Conservation (phyloP, 192 early-diverging fungal genomes). For the Martensiomyces pterosporus region DNA sequence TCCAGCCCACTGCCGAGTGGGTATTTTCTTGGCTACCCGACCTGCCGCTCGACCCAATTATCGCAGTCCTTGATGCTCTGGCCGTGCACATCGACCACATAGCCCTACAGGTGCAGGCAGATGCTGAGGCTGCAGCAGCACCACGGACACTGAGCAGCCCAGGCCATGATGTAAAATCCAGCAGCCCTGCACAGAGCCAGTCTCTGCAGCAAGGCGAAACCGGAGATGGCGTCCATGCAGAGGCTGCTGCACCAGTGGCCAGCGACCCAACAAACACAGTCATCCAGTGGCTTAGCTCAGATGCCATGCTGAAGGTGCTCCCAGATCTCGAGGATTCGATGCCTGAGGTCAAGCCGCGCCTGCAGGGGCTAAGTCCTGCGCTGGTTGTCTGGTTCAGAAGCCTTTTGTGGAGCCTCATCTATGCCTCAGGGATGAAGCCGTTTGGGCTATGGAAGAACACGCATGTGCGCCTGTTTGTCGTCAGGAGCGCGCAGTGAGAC, state of each 20-base stretch:
- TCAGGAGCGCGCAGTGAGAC: too few species aligned
- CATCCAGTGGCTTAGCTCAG: slow-evolving; percentile 43
- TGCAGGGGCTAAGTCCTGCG: slow-evolving; percentile 57
- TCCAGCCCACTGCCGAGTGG: slow-evolving; percentile 42
- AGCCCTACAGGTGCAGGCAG: slow-evolving; percentile 56
- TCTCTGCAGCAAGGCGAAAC: slow-evolving; percentile 1
- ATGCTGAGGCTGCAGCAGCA: slow-evolving; percentile 34
- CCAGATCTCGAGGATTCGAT: slow-evolving; percentile 47
- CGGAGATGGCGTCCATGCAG: not conserved
- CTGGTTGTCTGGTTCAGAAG: slow-evolving; percentile 68
- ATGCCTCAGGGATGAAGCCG: slow-evolving; percentile 54
- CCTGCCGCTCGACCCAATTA: slow-evolving; percentile 66
- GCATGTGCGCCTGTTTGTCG: slow-evolving; percentile 54
- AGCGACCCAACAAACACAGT: slow-evolving; percentile 48
- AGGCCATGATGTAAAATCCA: not conserved
- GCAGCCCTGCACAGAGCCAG: slow-evolving; percentile 1
- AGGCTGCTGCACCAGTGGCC: slow-evolving; percentile 35
- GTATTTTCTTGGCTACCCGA: slow-evolving; percentile 62
- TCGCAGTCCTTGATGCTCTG: slow-evolving; percentile 60
- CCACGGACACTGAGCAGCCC: not conserved
- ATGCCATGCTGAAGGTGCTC: slow-evolving; percentile 22
- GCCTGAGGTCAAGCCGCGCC: slow-evolving; percentile 53
- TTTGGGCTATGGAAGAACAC: slow-evolving; percentile 67
- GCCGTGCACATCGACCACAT: slow-evolving; percentile 66
- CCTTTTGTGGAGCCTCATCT: slow-evolving; percentile 68